Conservation (phyloP, 306 rosid species). For the Parietaria judaica region DNA sequence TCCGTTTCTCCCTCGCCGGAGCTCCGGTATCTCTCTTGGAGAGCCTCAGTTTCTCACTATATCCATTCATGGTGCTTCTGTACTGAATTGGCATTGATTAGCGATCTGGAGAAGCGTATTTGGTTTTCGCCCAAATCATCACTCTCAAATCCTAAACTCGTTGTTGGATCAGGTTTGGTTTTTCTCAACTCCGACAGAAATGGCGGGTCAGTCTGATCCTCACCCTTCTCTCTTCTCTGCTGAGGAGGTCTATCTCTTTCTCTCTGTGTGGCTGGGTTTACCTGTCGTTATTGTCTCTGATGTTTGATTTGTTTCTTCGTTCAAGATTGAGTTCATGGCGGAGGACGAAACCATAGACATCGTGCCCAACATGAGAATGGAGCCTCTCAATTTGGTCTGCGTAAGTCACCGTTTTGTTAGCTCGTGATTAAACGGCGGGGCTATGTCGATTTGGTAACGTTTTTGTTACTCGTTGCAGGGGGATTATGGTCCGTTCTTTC, state of each 20-base stretch:
- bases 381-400: conserved; percentile 56
- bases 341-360: conserved; percentile 13
- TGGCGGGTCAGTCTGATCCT: conserved; percentile 14
- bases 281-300: neutral
- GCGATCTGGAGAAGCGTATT: no score
- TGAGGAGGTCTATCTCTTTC: conserved; percentile 6
- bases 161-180: no score
- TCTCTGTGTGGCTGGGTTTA: neutral
- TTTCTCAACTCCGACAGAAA: neutral
- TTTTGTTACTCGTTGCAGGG: conserved; percentile 39
- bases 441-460: neutral
- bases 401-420: conserved; percentile 22
- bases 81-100: no score
- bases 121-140: no score
- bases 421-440: neutral
- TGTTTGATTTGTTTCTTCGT: neutral
- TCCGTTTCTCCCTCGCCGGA: no score
- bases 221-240: conserved; percentile 9
- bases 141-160: no score
- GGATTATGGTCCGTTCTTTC: conserved; percentile 82
- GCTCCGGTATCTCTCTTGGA: no score
- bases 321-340: conserved; percentile 12
- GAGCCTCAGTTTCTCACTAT: no score
- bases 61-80: no score
- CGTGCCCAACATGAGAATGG: conserved; percentile 76